Conservation (phyloP, 805 yeast species). For the Nakazawaea peltata region DNA sequence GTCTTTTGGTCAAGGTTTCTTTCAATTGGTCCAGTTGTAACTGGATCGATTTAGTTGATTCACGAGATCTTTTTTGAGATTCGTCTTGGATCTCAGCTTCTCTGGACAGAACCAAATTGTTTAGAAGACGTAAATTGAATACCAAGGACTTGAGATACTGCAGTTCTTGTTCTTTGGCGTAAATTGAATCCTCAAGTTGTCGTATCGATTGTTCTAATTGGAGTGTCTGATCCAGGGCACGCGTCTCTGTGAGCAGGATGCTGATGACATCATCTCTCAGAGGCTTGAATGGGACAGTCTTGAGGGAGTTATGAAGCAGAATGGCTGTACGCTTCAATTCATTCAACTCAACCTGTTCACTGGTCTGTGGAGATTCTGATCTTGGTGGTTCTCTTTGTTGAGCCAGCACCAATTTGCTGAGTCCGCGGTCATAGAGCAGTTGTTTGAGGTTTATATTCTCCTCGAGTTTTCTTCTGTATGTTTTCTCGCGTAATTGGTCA, state of each 20-base stretch:
- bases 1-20: slow-evolving; percentile 12
- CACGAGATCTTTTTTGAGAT: slow-evolving; percentile 2
- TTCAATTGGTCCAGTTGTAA: slow-evolving; percentile 5
- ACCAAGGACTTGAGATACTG: slow-evolving; percentile 7
- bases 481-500: slow-evolving; percentile 7
- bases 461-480: slow-evolving; percentile 6
- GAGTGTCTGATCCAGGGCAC: slow-evolving; percentile 10
- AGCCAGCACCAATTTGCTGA: background rate
- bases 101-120: slow-evolving; percentile 9
- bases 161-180: background rate
- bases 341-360: slow-evolving; percentile 3
- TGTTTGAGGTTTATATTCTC: slow-evolving; percentile 8
- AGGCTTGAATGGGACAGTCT: slow-evolving; percentile 20
- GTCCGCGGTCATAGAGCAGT: slow-evolving; percentile 1
- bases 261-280: slow-evolving; percentile 20
- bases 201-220: slow-evolving; percentile 8
- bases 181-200: background rate
- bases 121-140: slow-evolving; percentile 6
- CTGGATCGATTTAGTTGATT: background rate
- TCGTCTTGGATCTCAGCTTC: slow-evolving; percentile 8
- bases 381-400: background rate
- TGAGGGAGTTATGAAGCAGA: slow-evolving; percentile 17
- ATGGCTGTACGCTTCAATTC: slow-evolving; percentile 11
- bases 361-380: too few species aligned
- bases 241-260: slow-evolving; percentile 17